A percentile compares a stretch with the other conserved stretches of the same genome.
These are phyloP conservation scores for Exophiala bonariae DNA, from an alignment of 2,329 filamentous ascomycete genomes.

Conservation along the genomic window DNA sequence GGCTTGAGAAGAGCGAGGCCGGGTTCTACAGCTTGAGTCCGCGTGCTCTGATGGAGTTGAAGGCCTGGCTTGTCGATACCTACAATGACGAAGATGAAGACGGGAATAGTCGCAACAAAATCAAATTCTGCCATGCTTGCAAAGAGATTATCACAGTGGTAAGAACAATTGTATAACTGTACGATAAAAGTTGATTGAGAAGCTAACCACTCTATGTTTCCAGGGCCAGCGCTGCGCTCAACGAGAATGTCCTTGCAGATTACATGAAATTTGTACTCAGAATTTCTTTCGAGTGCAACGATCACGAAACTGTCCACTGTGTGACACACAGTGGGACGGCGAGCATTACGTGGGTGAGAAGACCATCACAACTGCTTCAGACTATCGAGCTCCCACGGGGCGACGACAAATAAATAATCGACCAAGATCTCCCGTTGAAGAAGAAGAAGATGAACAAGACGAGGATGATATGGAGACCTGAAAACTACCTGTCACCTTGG, in stretches of 20 bases:
- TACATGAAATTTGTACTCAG: constrained; percentile 76
- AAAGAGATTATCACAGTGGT: constrained; percentile 81
- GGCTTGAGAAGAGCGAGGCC: constrained; percentile 73
- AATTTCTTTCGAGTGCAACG: constrained; percentile 70
- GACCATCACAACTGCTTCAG: constrained; percentile 39
- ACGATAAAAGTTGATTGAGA: too few species aligned
- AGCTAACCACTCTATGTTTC: not conserved
- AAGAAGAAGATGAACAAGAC: constrained; percentile 5
- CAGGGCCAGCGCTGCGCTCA: constrained; percentile 73
- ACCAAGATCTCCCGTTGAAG: constrained; percentile 1
- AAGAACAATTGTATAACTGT: too few species aligned
- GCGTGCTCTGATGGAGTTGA: constrained; percentile 79
- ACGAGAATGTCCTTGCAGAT: constrained; percentile 64
- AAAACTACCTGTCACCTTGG: too few species aligned
- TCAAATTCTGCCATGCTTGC: constrained; percentile 87
- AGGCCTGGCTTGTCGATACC: constrained; percentile 78
- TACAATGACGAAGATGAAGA: constrained; percentile 75
- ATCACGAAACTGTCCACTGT: constrained; percentile 63
- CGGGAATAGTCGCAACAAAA: constrained; percentile 59
- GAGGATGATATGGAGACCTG: constrained; percentile 1
- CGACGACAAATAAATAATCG: constrained; percentile 29
- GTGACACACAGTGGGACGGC: constrained; percentile 53
- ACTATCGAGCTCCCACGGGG: constrained; percentile 29
- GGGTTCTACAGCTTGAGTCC: constrained; percentile 76
- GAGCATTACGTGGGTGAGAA: constrained; percentile 55